Conservation (phyloP, 225 moss, liverwort and hornwort species). For the Rhytidiadelphus loreus region DNA sequence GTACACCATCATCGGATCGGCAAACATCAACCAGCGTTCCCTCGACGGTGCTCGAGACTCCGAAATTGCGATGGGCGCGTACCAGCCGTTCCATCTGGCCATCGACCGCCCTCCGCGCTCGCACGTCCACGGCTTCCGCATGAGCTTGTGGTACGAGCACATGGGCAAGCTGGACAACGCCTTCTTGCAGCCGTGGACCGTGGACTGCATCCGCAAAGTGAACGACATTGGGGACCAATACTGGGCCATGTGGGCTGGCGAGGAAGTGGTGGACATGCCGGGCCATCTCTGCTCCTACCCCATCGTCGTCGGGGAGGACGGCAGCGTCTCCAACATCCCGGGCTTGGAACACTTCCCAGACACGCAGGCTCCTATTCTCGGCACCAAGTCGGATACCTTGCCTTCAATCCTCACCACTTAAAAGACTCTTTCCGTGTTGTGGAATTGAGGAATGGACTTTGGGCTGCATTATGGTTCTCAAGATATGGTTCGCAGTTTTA, state of each 20-base stretch:
- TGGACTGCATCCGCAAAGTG: conserved; percentile 42
- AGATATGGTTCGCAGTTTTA: not conserved
- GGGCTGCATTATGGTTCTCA: not conserved
- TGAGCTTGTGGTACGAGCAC: conserved; percentile 81
- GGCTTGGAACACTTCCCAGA: conserved; percentile 51
- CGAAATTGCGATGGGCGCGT: conserved; percentile 77
- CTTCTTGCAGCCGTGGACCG: conserved; percentile 44
- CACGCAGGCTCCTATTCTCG: conserved; percentile 50
- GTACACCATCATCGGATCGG: conserved; percentile 65
- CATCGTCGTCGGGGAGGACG: conserved; percentile 34
- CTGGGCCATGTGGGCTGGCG: conserved; percentile 12
- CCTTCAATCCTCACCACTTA: conserved; percentile 68
- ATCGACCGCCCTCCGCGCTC: conserved; percentile 26
- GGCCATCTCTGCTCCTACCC: conserved; percentile 65
- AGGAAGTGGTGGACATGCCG: conserved; percentile 31
- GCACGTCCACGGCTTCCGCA: conserved; percentile 66
- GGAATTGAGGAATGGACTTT: not conserved
- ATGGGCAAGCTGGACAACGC: conserved; percentile 50
- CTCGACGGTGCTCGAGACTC: conserved; percentile 72
- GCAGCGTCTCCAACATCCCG: conserved; percentile 28
- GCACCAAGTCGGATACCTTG: conserved; percentile 22
- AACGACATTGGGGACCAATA: conserved; percentile 33
- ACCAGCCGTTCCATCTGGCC: conserved; percentile 47
- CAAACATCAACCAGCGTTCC: conserved; percentile 75
- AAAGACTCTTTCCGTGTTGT: not conserved